Evolutionary conservation across 2,329 filamentous ascomycete genomes (phyloP), one percentile per base, ranked within the genome.

Genomic region (Penicillium glabrum): DNA sequence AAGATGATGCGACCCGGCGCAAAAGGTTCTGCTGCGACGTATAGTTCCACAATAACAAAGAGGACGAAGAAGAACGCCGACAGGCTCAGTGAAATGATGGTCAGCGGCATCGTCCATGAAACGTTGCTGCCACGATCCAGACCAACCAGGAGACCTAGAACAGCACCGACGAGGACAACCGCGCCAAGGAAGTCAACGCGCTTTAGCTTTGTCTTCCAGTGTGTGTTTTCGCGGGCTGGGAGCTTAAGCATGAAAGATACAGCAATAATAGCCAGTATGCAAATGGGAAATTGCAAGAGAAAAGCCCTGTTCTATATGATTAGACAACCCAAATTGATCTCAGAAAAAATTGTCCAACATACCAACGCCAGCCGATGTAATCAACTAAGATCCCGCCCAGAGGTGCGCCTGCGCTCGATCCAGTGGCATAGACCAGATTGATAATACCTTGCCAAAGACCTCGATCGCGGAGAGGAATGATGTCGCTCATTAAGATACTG

Each of bases 141-240:
- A 11, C 88, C 89, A 21, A 90, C 72, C 1, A 91, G 80, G 27
- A 93, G 79, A 1, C 82, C 78, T 53, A 88, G 80, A 1, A 91
- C 85, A 5, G 89, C 88, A 2, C 80, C 67, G 26, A 90, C 81
- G 16, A 93, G 83, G 19, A 85, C 79, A 27, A 84, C 73, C 2
- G 89, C 89, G 7, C 90, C 90, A 0, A 89, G 74, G 64, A 92
- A 91, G 70, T 93, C 90, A 63, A 93, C 82, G 31, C 85, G 84
- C 19, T 77, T 75, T 13, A 93, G 73, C 68, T 91, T 91, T 35
- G 80, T 71, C 60, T 80, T 81, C 87, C 87, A 90, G 70, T 89
- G 81, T 10, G 78, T 77, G 54, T 83, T 77, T 39, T 86, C 83
- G 7, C 75, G 73, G 54, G 77, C 76, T 1, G 89, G 88, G 0